Base-by-base conservation (phyloP, 306 rosid species). In the Castanea crenata region DNA sequence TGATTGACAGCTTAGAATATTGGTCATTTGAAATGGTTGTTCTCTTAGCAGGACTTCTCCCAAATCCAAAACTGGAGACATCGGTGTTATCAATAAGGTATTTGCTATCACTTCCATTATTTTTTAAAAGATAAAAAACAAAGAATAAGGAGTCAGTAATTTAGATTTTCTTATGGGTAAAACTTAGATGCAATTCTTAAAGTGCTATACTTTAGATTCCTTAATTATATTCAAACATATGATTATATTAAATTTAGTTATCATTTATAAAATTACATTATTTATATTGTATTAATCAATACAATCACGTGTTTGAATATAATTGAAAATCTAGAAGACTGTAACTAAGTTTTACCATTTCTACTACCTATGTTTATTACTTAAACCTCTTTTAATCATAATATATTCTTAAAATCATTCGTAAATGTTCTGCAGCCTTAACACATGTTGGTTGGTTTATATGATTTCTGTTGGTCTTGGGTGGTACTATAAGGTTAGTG, bases 1-100 rank as follows among this genome's bases (percentile, higher is more conserved):
- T 62, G 13, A 16, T 71, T 73, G 75, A 75, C 91, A 90, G 94
- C 71, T 87, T 90, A 0, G 89, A 90, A 49, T 85, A 83, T 38
- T 90, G 90, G 90, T 81, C 84, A 9, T 90, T 88, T 19, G 94
- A 90, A 82, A 86, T 88, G 92, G 89, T 88, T 80, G 92, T 90
- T 80, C 91, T 82, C 69, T 84, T 90, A 21, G 87, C 94, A 0
- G 92, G 92, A 55, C 92, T 90, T 61, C 76, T 90, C 23, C 90
- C 81, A 70, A 78, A 86, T 23, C 94, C 94, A 41, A 85, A 83
- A 65, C 76, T 85, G 51, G 91, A 90, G 83, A 90, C 94, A 65
- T 88, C 92, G 6, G 89, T 83, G 55, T 67, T 90, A 62, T 90
- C 94, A 29, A 79, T 88, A 67, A 85, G 94, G 92, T 90, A 85